Evolutionary conservation across 2,329 filamentous ascomycete genomes (phyloP).

Genomic region (Exophiala lecanii-corni): DNA sequence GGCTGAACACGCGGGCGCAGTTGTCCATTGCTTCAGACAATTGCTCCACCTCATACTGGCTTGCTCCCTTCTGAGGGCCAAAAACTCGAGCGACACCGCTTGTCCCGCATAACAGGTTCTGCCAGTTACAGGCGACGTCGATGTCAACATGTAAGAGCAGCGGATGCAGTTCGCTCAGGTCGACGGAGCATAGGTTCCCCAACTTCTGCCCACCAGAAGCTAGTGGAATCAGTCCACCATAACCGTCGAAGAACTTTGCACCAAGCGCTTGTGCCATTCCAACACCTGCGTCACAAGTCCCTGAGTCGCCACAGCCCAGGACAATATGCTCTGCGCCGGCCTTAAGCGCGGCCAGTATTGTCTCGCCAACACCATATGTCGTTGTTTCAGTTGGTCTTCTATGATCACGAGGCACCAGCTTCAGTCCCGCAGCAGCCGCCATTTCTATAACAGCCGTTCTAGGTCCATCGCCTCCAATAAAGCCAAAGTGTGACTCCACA

Average conservation of each 20-base stretch:
- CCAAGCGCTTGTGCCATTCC: constrained; percentile 54
- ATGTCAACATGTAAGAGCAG: constrained; percentile 37
- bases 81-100: constrained; percentile 48
- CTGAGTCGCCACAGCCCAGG: constrained; percentile 52
- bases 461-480: constrained; percentile 33
- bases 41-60: constrained; percentile 38
- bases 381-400: constrained; percentile 48
- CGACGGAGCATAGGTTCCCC: constrained; percentile 35
- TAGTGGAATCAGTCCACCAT: constrained; percentile 35
- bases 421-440: constrained; percentile 50
- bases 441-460: constrained; percentile 50
- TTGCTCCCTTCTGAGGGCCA: constrained; percentile 51
- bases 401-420: constrained; percentile 42
- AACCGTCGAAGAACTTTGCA: constrained; percentile 38
- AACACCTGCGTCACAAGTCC: constrained; percentile 50
- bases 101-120: constrained; percentile 48
- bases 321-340: constrained; percentile 44
- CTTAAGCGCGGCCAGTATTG: constrained; percentile 45
- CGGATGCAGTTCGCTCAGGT: constrained; percentile 38
- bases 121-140: constrained; percentile 50
- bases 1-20: constrained; percentile 36
- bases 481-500: constrained; percentile 45
- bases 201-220: constrained; percentile 42
- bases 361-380: constrained; percentile 49
- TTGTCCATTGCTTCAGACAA: constrained; percentile 43